phyloP scores from a whole-genome alignment of 2,329 filamentous ascomycete genomes.

The Cladosporium sp. region DNA sequence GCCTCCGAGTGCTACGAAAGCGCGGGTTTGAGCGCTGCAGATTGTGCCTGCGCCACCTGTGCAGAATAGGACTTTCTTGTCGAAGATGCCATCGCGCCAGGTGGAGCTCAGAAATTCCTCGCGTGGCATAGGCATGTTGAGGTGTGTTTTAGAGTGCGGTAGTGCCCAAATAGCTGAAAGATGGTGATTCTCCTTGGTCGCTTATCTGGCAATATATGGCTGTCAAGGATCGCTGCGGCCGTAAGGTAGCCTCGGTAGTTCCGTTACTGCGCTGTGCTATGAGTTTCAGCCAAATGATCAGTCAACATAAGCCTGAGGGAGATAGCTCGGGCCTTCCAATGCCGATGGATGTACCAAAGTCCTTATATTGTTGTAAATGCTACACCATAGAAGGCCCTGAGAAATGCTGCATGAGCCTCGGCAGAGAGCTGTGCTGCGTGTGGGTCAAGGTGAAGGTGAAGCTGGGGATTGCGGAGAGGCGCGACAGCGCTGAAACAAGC shows the following conservation, averaged over 20 bases:
- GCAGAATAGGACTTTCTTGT: slow-evolving; percentile 86
- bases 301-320: neutral
- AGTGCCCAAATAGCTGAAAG: no score
- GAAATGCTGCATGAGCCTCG: neutral
- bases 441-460: neutral
- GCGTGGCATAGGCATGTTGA: slow-evolving; percentile 63
- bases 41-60: slow-evolving; percentile 93
- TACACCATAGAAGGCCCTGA: no score
- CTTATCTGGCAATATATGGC: neutral
- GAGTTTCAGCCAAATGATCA: neutral
- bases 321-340: neutral
- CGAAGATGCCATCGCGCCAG: slow-evolving; percentile 85
- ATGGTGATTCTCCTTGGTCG: neutral
- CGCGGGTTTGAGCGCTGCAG: slow-evolving; percentile 88
- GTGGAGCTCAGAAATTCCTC: slow-evolving; percentile 75
- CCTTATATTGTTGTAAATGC: no score
- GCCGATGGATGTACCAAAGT: neutral
- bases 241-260: slow-evolving; percentile 7
- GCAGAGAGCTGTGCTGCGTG: neutral
- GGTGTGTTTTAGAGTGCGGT: neutral
- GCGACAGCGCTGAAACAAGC: neutral
- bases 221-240: neutral
- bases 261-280: neutral
- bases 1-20: slow-evolving; percentile 83
- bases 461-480: neutral